Conservation (phyloP, 2,329 filamentous ascomycete genomes). For the Monilinia fructicola region DNA sequence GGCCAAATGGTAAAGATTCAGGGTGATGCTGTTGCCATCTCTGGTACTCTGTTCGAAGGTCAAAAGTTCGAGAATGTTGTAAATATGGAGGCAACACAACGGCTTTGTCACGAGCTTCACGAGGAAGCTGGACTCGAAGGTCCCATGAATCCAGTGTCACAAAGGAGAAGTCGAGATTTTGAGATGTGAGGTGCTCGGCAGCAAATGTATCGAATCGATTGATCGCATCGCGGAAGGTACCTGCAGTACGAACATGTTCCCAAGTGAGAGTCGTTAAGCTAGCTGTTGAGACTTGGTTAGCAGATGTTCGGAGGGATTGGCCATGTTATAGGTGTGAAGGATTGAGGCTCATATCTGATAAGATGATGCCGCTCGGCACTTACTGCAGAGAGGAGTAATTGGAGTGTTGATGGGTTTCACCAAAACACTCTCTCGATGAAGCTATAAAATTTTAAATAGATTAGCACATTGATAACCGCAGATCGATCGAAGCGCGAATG, state of each 20-base stretch:
- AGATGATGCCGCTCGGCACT: conserved; percentile 48
- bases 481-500: conserved; percentile 16
- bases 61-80: conserved; percentile 96
- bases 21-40: conserved; percentile 98
- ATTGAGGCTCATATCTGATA: conserved; percentile 13
- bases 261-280: conserved; percentile 97
- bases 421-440: conserved; percentile 91
- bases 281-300: conserved; percentile 54
- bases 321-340: background rate
- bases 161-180: conserved; percentile 96
- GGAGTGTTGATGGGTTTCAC: conserved; percentile 99
- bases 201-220: conserved; percentile 93
- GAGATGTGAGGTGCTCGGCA: conserved; percentile 82
- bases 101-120: conserved; percentile 96
- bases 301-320: conserved; percentile 20
- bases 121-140: conserved; percentile 92
- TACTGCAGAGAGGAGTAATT: conserved; percentile 98
- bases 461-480: conserved; percentile 30
- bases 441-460: conserved; percentile 51
- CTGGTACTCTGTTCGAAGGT: conserved; percentile 95
- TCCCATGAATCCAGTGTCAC: conserved; percentile 99
- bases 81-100: conserved; percentile 95
- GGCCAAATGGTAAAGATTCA: conserved; percentile 93
- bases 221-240: conserved; percentile 95
- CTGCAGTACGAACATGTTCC: conserved; percentile 97